These are phyloP conservation scores for Alternaria brassicae DNA, from an alignment of 2,329 filamentous ascomycete species.

Conservation along the genomic window DNA sequence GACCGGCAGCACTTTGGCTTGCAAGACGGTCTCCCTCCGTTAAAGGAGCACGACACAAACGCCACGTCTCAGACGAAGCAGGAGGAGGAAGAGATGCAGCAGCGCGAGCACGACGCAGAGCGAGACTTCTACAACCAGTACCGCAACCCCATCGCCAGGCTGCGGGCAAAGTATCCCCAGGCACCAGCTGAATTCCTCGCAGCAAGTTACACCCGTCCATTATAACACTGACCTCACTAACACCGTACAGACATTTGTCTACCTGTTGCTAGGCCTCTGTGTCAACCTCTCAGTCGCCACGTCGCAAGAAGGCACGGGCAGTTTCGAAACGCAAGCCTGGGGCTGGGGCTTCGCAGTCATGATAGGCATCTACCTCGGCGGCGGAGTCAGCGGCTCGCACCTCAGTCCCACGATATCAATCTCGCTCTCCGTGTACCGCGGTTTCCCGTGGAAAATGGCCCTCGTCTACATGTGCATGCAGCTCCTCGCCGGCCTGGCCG, in stretches of 20 bases:
- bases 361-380: conserved; percentile 56
- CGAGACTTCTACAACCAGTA: conserved; percentile 58
- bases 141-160: conserved; percentile 60
- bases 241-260: conserved; percentile 31
- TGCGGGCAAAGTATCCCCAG: conserved; percentile 61
- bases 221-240: background rate
- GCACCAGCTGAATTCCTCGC: conserved; percentile 62
- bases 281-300: conserved; percentile 59
- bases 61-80: conserved; percentile 42
- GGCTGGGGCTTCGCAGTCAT: conserved; percentile 64
- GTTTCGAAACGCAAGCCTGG: conserved; percentile 42
- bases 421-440: conserved; percentile 60
- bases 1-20: conserved; percentile 49
- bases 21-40: conserved; percentile 54
- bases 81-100: conserved; percentile 47
- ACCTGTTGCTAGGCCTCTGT: conserved; percentile 57
- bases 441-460: conserved; percentile 63
- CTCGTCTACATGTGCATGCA: conserved; percentile 61
- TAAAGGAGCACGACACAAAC: conserved; percentile 33
- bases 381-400: conserved; percentile 58
- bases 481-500: conserved; percentile 60
- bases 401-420: conserved; percentile 58
- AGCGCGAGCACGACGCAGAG: conserved; percentile 55
- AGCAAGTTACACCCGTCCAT: conserved; percentile 35
- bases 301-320: conserved; percentile 51